Base-by-base conservation (phyloP, 345 rosid genomes). In the Lenwebbia sp. region DNA sequence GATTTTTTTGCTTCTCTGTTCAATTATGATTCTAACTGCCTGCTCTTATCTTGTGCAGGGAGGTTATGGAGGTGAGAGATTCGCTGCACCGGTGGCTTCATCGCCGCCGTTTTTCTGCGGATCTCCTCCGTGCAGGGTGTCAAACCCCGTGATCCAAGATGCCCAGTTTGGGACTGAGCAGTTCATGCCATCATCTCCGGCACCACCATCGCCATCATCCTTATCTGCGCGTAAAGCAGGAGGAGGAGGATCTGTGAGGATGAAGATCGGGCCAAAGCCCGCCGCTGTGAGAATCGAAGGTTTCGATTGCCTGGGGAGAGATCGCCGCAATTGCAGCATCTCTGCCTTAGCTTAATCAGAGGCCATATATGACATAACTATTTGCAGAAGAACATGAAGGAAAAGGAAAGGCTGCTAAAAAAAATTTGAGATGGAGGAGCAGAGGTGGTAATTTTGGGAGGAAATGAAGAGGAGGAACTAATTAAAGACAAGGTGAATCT, bases 51-150 rank as follows among this genome's bases (percentile, higher is more conserved):
- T 58, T 47, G 19, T 85, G 41, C 87, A 88, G 89, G 86, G 86
- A 60, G 89, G 82, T 28, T 85, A 83, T 57, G 89, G 87, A 5
- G 86, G 53, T 41, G 87, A 85, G 23, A 86, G 87, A 86, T 85
- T 58, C 52, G 41, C 81, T 15, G 75, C 83, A 22, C 86, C 55
- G 50, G 89, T 74, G 74, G 89, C 89, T 33, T 88, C 87, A 44
- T 58, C 89, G n/a, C 89, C 89, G 7, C 89, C 87, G 28, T 85
- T 33, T 84, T 88, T 88, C 83, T 85, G 86, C 7, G 89, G 89
- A 51, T 88, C 89, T 49, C 89, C 89, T 14, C 87, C 89, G 2
- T 44, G 86, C 56, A 84, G 89, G 60, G 89, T 84, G 50, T 84
- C 85, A 6, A 88, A 88, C 86, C 89, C 89, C 11, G 82, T 88